Evolutionary conservation across 1,284 basidiomycete genomes (phyloP).

Genomic region (Sporisorium iseilematis-ciliati): DNA sequence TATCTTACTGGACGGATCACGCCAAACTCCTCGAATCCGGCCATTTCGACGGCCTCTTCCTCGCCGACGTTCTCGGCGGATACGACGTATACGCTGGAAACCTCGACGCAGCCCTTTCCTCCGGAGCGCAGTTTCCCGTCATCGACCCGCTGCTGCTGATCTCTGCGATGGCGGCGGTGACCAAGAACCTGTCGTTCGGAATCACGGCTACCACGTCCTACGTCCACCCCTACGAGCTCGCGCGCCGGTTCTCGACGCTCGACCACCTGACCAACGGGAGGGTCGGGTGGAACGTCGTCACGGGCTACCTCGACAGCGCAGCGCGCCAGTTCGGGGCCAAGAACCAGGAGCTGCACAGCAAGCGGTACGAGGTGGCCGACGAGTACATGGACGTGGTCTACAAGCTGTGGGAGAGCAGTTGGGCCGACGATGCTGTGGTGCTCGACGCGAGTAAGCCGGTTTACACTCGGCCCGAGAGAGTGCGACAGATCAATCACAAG

Average conservation of each 20-base stretch:
- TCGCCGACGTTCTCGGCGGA: conserved; percentile 65
- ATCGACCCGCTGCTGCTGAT: conserved; percentile 61
- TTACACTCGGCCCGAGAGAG: conserved; percentile 63
- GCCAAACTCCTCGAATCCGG: conserved; percentile 61
- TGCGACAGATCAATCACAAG: conserved; percentile 68
- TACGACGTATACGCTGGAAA: conserved; percentile 63
- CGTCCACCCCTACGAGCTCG: conserved; percentile 69
- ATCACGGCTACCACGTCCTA: conserved; percentile 64
- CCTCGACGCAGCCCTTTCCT: conserved; percentile 55
- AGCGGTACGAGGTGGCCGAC: conserved; percentile 62
- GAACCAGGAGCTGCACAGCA: conserved; percentile 61
- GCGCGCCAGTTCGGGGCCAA: conserved; percentile 65
- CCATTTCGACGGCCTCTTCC: conserved; percentile 64
- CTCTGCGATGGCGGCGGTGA: conserved; percentile 61
- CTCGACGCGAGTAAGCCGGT: conserved; percentile 44
- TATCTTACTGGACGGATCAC: conserved; percentile 62
- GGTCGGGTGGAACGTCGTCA: conserved; percentile 70
- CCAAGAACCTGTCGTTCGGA: conserved; percentile 62
- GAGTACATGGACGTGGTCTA: conserved; percentile 68
- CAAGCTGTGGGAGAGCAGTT: conserved; percentile 70
- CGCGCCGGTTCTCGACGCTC: conserved; percentile 68
- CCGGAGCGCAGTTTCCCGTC: conserved; percentile 65
- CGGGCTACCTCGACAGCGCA: conserved; percentile 68
- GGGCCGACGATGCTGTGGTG: conserved; percentile 69
- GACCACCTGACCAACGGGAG: conserved; percentile 71